Conservation (phyloP, 768 basidiomycete species). For the Russula foetens region DNA sequence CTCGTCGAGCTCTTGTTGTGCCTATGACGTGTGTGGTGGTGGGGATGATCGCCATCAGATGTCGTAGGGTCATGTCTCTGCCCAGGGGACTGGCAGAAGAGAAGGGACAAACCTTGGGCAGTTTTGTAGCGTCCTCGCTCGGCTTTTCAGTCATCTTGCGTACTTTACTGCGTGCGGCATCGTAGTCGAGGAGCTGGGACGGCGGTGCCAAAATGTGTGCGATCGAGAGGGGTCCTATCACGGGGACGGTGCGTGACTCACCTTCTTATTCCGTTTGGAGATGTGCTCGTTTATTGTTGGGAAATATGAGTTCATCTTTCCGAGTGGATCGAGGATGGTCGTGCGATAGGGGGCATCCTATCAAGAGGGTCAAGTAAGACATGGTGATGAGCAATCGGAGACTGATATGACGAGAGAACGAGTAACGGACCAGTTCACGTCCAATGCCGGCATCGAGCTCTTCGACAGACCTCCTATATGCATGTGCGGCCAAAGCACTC, state of each 20-base stretch:
- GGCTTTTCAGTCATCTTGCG: constrained; percentile 90
- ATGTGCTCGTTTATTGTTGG: constrained; percentile 92
- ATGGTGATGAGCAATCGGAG: background rate
- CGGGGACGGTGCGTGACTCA: constrained; percentile 24
- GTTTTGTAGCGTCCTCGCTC: constrained; percentile 84
- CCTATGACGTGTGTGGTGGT: constrained; percentile 34
- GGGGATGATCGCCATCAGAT: background rate
- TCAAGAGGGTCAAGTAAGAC: background rate
- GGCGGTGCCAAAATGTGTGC: background rate
- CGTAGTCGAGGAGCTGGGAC: constrained; percentile 87
- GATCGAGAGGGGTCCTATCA: constrained; percentile 9
- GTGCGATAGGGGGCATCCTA: constrained; percentile 94
- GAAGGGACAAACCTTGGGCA: constrained; percentile 57
- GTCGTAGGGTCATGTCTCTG: background rate
- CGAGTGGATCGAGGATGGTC: constrained; percentile 90
- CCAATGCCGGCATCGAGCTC: constrained; percentile 83
- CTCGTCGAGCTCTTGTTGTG: constrained; percentile 95
- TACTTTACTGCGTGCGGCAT: constrained; percentile 82
- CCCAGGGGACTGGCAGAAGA: background rate
- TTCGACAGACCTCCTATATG: constrained; percentile 92
- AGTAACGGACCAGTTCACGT: constrained; percentile 68
- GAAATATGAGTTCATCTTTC: constrained; percentile 95
- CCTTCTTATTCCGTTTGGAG: constrained; percentile 94
- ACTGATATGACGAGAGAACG: background rate
- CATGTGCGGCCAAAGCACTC: constrained; percentile 94